Evolutionary conservation across 1,284 basidiomycete genomes (phyloP), one percentile per base, ranked within the genome.

Genomic region (Inonotus obliquus): DNA sequence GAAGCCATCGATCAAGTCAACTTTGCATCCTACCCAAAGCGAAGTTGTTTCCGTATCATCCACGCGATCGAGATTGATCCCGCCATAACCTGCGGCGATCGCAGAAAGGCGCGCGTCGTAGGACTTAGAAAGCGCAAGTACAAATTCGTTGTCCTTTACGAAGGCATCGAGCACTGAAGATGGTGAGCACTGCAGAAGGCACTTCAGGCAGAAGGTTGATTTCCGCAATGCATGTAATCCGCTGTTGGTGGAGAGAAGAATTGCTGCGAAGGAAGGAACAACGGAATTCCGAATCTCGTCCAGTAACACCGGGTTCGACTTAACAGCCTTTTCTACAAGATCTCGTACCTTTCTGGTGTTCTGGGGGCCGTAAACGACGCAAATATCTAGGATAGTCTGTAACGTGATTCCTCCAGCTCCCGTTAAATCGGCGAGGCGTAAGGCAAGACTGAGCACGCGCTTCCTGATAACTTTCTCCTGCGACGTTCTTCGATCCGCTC

Each of bases 141-240:
- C 68, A 65, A 90, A 85, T 0, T 75, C 69, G 60, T 75, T 81
- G 71, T 69, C 76, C 19, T 76, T 77, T 1, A 79, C 74, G 61
- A 90, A 88, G 6, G 74, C 70, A 5, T 77, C 79, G 2, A 81
- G 65, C 25, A 85, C 70, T 2, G 75, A 73, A 0, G 76, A 70
- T 14, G 86, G 79, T n/a, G 77, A 75, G 21, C 77, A 75, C 2
- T 76, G 77, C 1, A 89, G 73, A 66, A 89, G 77, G 48, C 77
- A 78, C n/a, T 77, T 70, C 48, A 89, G 71, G 66, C 83, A 81
- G 67, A 83, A 79, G 0, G 81, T 74, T 1, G 81, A 77, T 71
- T 89, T 90, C 32, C 88, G 80, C 59, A 87, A 74, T 37, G 77
- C 81, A 60, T 89, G 87, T 0, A 89, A 72, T 9, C 85, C 87